Evolutionary conservation across 176 grass and related monocot genomes (phyloP).

Genomic region (Neostapfia colusana): DNA sequence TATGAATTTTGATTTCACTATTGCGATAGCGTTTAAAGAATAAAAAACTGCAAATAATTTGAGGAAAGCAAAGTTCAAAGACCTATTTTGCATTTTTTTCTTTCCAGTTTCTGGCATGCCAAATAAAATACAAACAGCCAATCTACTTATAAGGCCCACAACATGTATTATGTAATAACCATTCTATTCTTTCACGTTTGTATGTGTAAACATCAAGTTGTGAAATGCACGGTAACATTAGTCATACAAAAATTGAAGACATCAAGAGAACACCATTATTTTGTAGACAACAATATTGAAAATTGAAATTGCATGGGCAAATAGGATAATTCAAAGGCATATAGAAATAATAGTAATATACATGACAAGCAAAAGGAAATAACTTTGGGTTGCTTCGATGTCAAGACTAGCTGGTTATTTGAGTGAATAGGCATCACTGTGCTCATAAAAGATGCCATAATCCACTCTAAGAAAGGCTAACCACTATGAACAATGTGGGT

Average conservation of each 20-base stretch:
- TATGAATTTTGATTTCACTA: slow-evolving; percentile 5
- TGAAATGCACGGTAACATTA: slow-evolving; percentile 23
- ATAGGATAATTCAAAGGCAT: slow-evolving; percentile 16
- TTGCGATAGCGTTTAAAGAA: too few relatives aligned
- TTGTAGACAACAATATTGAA: not conserved
- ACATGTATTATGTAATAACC: slow-evolving; percentile 5
- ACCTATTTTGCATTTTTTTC: not conserved
- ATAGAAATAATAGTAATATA: slow-evolving; percentile 24
- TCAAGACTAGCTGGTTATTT: not conserved
- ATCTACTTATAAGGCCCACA: not conserved
- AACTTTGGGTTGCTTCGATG: not conserved
- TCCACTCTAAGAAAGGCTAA: slow-evolving; percentile 2
- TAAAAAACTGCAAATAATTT: slow-evolving; percentile 32
- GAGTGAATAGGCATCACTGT: not conserved
- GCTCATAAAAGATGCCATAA: slow-evolving; percentile 18
- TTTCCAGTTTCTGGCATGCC: not conserved
- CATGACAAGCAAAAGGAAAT: slow-evolving; percentile 14
- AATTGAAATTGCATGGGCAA: slow-evolving; percentile 21
- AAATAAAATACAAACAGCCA: slow-evolving; percentile 11
- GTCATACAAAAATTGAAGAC: slow-evolving; percentile 14
- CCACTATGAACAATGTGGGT: not conserved
- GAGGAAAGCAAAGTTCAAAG: slow-evolving; percentile 13
- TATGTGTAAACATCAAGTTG: not conserved
- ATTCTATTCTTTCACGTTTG: slow-evolving; percentile 5
- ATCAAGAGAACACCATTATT: slow-evolving; percentile 6